A percentile compares a stretch with the other conserved stretches of the same genome.
These are phyloP conservation scores for Suillus weaverae DNA, from an alignment of 768 basidiomycete genomes.

Conservation along the genomic window DNA sequence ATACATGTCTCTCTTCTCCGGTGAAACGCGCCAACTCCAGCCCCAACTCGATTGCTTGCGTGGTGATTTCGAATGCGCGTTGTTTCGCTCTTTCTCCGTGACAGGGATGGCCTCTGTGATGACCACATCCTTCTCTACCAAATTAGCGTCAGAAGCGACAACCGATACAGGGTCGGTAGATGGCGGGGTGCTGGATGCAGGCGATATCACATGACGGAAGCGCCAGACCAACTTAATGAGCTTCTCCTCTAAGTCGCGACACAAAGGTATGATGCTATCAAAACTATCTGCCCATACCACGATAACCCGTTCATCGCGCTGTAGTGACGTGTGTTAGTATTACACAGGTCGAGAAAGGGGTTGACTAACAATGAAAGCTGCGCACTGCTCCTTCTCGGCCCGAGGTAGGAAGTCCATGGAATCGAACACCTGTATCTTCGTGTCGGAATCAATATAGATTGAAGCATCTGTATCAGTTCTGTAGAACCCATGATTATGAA, in stretches of 20 bases:
- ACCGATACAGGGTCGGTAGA: constrained; percentile 39
- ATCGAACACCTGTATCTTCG: constrained; percentile 84
- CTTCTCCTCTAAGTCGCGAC: constrained; percentile 69
- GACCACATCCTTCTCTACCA: constrained; percentile 42
- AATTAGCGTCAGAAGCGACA: constrained; percentile 52
- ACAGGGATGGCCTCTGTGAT: constrained; percentile 21
- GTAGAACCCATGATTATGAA: neutral
- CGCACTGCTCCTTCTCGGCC: constrained; percentile 90
- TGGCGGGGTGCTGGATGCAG: constrained; percentile 19
- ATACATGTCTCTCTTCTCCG: constrained; percentile 23
- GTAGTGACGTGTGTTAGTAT: constrained; percentile 1
- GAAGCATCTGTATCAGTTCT: constrained; percentile 55
- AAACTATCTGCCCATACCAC: constrained; percentile 85
- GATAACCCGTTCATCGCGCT: constrained; percentile 82
- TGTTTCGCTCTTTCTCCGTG: constrained; percentile 16
- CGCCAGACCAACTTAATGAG: constrained; percentile 83
- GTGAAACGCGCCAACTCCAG: constrained; percentile 48
- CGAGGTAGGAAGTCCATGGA: constrained; percentile 63
- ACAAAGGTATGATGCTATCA: constrained; percentile 72
- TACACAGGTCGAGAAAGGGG: neutral
- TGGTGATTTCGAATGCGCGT: neutral
- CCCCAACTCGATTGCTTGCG: constrained; percentile 19
- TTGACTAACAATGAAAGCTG: constrained; percentile 73
- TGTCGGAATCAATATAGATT: constrained; percentile 73
- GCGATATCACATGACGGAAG: constrained; percentile 32